Evolutionary conservation across 148 eudicot genomes (phyloP), one percentile per base, ranked within the genome.

Genomic region (Gaultheria prostrata): DNA sequence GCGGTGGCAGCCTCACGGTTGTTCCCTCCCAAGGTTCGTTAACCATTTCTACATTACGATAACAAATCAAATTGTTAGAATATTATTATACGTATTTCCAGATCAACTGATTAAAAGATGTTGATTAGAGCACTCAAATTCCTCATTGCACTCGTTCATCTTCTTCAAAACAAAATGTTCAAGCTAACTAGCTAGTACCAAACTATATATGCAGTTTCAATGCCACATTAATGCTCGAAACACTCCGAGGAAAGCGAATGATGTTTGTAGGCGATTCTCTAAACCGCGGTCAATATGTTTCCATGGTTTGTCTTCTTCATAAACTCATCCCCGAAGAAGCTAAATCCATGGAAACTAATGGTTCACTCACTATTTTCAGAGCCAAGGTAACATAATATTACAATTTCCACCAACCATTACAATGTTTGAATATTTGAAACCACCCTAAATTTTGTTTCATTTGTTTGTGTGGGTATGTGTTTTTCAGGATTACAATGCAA

Each of bases 241-340:
- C 92, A 63, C 95, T 97, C 14, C 86, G 97, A 77, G 92, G 92
- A 39, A 97, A 97, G 85, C 90, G 93, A 80, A 89, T 97, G 97
- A 81, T 97, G 88, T 97, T 92, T 70, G 98, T 94, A 17, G 99
- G 99, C 0, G 98, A 97, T 83, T 97, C 99, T 54, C 86, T 97
- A n/a, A 97, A 97, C 85, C 82, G 98, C 28, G 97, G 97, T 33
- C 98, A 94, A 65, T 93, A 77, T 26, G 87, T 91, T 24, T 97
- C 99, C 80, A 77, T 97, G 94, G 84, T 97, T 33, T 97, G 99
- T 81, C 98, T 97, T 89, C 90, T 97, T 67, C 97, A 97, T 51
- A 84, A 92, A 81, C 77, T 87, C 80, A 93, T 94, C 72, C 98
- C 98, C 0, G 91, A 97, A 46, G 80, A 90, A 45, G 87, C 89